phyloP scores from a whole-genome alignment of 345 rosid genomes.

The Raphanus raphanistrum region DNA sequence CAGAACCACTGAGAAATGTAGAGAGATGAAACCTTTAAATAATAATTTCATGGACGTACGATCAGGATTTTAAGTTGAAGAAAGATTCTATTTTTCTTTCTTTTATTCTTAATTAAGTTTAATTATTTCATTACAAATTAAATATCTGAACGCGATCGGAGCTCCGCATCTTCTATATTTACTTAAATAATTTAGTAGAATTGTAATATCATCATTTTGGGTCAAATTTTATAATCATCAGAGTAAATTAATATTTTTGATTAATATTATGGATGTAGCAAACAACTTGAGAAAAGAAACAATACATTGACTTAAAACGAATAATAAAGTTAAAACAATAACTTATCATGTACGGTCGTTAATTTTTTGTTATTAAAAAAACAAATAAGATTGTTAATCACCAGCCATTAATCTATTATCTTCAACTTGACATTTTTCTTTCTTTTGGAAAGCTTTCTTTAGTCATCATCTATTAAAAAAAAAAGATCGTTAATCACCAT shows the following conservation, averaged over 20 bases:
- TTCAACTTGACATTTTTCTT: slow-evolving; percentile 25
- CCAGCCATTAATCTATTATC: slow-evolving; percentile 1
- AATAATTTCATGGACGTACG: no score
- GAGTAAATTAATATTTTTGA: neutral
- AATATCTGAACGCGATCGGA: slow-evolving; percentile 19
- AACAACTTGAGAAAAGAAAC: neutral
- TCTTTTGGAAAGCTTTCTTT: slow-evolving; percentile 21
- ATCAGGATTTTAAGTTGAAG: no score
- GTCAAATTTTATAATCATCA: neutral
- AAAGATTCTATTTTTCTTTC: no score
- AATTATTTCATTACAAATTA: neutral
- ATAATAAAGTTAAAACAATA: neutral
- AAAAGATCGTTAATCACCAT: no score
- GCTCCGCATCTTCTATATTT: neutral
- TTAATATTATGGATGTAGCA: no score
- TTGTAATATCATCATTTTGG: neutral
- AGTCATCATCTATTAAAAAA: no score
- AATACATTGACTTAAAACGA: slow-evolving; percentile 13
- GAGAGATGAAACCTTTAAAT: no score
- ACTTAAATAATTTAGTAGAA: neutral
- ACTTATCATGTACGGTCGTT: neutral
- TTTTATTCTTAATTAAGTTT: no score
- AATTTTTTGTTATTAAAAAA: neutral
- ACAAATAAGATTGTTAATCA: slow-evolving; percentile 3
- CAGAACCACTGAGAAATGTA: no score